Conservation (phyloP, 345 rosid genomes). For the Aquilaria yunnanensis region DNA sequence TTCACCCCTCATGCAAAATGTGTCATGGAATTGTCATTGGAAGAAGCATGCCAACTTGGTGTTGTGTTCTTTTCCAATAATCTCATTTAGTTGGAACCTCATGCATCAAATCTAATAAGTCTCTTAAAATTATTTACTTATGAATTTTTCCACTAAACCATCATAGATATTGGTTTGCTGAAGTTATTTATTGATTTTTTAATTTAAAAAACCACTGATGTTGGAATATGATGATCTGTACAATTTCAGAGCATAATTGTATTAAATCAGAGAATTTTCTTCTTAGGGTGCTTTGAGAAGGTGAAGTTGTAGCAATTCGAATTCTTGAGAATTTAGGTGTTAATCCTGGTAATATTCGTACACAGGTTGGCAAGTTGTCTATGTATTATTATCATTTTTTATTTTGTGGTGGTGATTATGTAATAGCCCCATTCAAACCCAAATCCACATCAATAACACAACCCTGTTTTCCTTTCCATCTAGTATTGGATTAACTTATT, state of each 20-base stretch:
- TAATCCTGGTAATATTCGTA: constrained; percentile 84
- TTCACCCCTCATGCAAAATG: constrained; percentile 98
- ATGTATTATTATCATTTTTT: background rate
- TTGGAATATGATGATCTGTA: constrained; percentile 2
- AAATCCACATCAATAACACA: too few relatives aligned
- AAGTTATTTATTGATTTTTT: too few relatives aligned
- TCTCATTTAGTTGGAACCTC: background rate
- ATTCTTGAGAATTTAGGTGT: constrained; percentile 94
- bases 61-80: background rate
- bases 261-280: constrained; percentile 98
- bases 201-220: too few relatives aligned
- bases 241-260: constrained; percentile 79
- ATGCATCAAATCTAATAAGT: background rate
- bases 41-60: constrained; percentile 93
- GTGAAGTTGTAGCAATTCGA: constrained; percentile 99
- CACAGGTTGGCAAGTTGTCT: constrained; percentile 56
- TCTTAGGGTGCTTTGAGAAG: constrained; percentile 93
- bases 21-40: constrained; percentile 83
- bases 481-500: too few relatives aligned
- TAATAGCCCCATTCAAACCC: too few relatives aligned
- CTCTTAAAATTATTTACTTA: too few relatives aligned
- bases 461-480: too few relatives aligned
- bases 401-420: background rate
- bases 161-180: too few relatives aligned
- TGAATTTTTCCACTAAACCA: too few relatives aligned